A percentile compares a stretch with the other conserved stretches of the same genome.
These are phyloP conservation scores for Craterostigma plantagineum DNA, from an alignment of 257 asterid genomes.

Conservation along the genomic window DNA sequence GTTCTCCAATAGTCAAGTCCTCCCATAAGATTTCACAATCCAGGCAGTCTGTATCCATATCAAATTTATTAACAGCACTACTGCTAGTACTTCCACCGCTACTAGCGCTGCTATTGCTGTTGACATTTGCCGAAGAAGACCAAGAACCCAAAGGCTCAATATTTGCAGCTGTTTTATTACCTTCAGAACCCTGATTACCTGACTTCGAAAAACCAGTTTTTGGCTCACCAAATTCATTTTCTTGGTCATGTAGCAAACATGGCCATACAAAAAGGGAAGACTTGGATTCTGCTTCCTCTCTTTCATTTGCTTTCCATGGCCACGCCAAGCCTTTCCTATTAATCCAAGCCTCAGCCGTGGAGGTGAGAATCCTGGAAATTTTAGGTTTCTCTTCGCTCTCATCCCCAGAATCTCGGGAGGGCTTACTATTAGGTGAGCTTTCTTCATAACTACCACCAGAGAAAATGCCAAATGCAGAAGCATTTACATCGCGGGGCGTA, in stretches of 20 bases:
- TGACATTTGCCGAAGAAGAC: slow-evolving; percentile 61
- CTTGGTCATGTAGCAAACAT: slow-evolving; percentile 51
- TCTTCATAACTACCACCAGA: slow-evolving; percentile 26
- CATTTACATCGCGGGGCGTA: slow-evolving; percentile 56
- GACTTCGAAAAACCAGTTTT: slow-evolving; percentile 21
- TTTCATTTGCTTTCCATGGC: slow-evolving; percentile 77
- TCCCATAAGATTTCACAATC: slow-evolving; percentile 91
- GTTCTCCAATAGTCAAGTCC: slow-evolving; percentile 83
- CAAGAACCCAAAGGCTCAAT: slow-evolving; percentile 76
- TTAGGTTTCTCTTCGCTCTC: slow-evolving; percentile 56
- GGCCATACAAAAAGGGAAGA: slow-evolving; percentile 55
- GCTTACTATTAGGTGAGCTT: slow-evolving; percentile 21
- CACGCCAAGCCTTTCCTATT: slow-evolving; percentile 45
- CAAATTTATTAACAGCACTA: slow-evolving; percentile 53
- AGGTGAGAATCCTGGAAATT: slow-evolving; percentile 50
- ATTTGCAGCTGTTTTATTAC: slow-evolving; percentile 18
- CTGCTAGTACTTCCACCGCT: slow-evolving; percentile 74
- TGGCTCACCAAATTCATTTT: slow-evolving; percentile 32
- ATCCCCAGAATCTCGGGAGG: slow-evolving; percentile 45
- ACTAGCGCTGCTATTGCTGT: slow-evolving; percentile 80
- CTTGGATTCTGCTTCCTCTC: slow-evolving; percentile 42
- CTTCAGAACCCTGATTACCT: slow-evolving; percentile 31
- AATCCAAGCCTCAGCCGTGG: slow-evolving; percentile 83
- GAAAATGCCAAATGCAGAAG: slow-evolving; percentile 55
- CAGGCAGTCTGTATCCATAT: slow-evolving; percentile 50